Conservation (phyloP, 257 asterid genomes). For the Asclepias syriaca region DNA sequence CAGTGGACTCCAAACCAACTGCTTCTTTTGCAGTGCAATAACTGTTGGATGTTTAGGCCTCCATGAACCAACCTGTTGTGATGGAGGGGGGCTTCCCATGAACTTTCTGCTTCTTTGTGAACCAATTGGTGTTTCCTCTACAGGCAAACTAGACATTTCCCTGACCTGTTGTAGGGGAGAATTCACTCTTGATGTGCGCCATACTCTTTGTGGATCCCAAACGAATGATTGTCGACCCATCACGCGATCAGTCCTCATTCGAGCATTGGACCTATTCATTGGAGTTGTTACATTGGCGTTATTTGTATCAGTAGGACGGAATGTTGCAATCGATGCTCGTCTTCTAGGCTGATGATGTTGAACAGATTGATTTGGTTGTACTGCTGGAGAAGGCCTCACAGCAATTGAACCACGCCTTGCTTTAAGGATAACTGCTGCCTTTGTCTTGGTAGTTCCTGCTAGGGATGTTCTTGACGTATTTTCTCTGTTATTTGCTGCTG, state of each 20-base stretch:
- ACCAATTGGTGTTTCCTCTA: slow-evolving; percentile 51
- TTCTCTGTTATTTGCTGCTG: slow-evolving; percentile 54
- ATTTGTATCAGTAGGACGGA: slow-evolving; percentile 50
- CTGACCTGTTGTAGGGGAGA: slow-evolving; percentile 56
- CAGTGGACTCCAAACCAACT: slow-evolving; percentile 44
- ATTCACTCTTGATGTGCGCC: slow-evolving; percentile 54
- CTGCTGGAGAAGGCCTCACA: slow-evolving; percentile 45
- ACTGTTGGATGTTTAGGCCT: slow-evolving; percentile 46
- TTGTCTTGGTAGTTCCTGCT: slow-evolving; percentile 27
- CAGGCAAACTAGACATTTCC: slow-evolving; percentile 21
- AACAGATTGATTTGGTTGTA: slow-evolving; percentile 33
- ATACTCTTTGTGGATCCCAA: slow-evolving; percentile 76
- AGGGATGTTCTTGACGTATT: slow-evolving; percentile 26
- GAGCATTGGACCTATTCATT: slow-evolving; percentile 32
- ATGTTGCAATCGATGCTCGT: slow-evolving; percentile 78
- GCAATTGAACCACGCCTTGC: slow-evolving; percentile 74
- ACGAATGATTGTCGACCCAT: slow-evolving; percentile 65
- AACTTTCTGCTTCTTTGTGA: slow-evolving; percentile 57
- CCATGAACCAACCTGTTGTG: slow-evolving; percentile 40
- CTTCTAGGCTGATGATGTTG: slow-evolving; percentile 68
- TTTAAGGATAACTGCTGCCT: slow-evolving; percentile 27
- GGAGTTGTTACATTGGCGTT: slow-evolving; percentile 42
- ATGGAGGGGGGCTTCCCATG: slow-evolving; percentile 48
- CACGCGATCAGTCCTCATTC: slow-evolving; percentile 36
- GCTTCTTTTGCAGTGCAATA: slow-evolving; percentile 35